Evolutionary conservation across 2,329 filamentous ascomycete genomes (phyloP).

Genomic region (Phaeomoniella chlamydospora): DNA sequence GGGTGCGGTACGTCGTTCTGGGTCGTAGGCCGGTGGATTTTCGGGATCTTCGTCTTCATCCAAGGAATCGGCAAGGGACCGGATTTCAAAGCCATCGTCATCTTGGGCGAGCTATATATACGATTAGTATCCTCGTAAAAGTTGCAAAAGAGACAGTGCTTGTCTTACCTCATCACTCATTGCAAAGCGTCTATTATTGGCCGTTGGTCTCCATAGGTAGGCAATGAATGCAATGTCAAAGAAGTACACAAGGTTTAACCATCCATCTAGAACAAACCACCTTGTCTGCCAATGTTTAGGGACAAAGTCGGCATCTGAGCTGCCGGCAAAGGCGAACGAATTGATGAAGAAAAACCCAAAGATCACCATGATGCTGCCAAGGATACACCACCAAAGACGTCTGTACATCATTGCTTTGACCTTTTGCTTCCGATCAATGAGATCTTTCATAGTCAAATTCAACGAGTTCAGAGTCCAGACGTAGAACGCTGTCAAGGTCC

Average conservation of each 20-base stretch:
- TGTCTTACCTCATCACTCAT: slow-evolving; percentile 79
- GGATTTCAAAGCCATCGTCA: slow-evolving; percentile 95
- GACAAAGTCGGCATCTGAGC: slow-evolving; percentile 73
- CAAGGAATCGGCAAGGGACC: slow-evolving; percentile 66
- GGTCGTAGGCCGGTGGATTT: slow-evolving; percentile 16
- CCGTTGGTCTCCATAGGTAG: slow-evolving; percentile 91
- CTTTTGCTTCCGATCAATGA: slow-evolving; percentile 86
- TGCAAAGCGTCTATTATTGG: slow-evolving; percentile 90
- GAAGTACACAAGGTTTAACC: slow-evolving; percentile 93
- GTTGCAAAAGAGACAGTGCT: not conserved
- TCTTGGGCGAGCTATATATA: slow-evolving; percentile 67
- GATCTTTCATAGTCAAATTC: slow-evolving; percentile 86
- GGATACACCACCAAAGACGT: slow-evolving; percentile 96
- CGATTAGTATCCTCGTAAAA: slow-evolving; percentile 15
- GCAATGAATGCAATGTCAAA: slow-evolving; percentile 86
- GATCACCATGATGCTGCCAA: slow-evolving; percentile 83
- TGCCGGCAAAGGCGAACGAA: slow-evolving; percentile 83
- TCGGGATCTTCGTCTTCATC: slow-evolving; percentile 44
- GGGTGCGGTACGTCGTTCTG: slow-evolving; percentile 3
- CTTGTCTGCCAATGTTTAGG: slow-evolving; percentile 94
- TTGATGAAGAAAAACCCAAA: slow-evolving; percentile 99
- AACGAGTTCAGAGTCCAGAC: slow-evolving; percentile 97
- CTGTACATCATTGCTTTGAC: slow-evolving; percentile 94
- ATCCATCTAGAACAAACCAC: slow-evolving; percentile 95
- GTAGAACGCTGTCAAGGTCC: slow-evolving; percentile 89